A percentile compares a stretch with the other conserved stretches of the same genome.
phyloP scores from a whole-genome alignment of 441 rosid genomes.

The Arabidopsis hybrid region DNA sequence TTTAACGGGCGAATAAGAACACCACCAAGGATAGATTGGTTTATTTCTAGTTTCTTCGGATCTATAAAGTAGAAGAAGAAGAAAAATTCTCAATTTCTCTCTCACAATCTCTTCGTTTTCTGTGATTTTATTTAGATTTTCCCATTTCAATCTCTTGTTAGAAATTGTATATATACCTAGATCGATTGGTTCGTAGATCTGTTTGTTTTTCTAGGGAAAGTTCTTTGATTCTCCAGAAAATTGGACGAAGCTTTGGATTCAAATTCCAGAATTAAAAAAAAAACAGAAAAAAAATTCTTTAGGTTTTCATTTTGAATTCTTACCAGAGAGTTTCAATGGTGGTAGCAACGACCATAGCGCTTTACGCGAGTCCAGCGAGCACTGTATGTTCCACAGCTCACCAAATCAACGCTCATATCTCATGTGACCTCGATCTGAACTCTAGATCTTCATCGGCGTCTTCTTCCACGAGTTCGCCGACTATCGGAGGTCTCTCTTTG shows the following conservation, averaged over 20 bases:
- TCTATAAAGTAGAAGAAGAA: not conserved
- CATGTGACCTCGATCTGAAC: slow-evolving; percentile 74
- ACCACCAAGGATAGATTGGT: slow-evolving; percentile 1
- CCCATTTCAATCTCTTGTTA: not conserved
- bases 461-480: slow-evolving; percentile 55
- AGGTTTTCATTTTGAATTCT: too few relatives aligned
- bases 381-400: slow-evolving; percentile 74
- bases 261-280: slow-evolving; percentile 18
- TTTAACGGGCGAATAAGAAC: slow-evolving; percentile 36
- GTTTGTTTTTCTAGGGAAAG: not conserved
- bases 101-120: slow-evolving; percentile 16
- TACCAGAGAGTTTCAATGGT: slow-evolving; percentile 55
- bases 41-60: not conserved
- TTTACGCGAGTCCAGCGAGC: slow-evolving; percentile 88
- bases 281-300: too few relatives aligned
- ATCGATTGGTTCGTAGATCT: slow-evolving; percentile 27
- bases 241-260: slow-evolving; percentile 20
- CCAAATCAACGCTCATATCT: slow-evolving; percentile 54
- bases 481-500: slow-evolving; percentile 82
- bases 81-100: slow-evolving; percentile 14
- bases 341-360: slow-evolving; percentile 84
- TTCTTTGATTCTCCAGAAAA: slow-evolving; percentile 6
- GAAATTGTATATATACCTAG: not conserved
- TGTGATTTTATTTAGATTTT: not conserved
- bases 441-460: slow-evolving; percentile 65